These are phyloP conservation scores for Phytopythium kandeliae DNA, from an alignment of 352 stramenopile species.

Conservation along the genomic window DNA sequence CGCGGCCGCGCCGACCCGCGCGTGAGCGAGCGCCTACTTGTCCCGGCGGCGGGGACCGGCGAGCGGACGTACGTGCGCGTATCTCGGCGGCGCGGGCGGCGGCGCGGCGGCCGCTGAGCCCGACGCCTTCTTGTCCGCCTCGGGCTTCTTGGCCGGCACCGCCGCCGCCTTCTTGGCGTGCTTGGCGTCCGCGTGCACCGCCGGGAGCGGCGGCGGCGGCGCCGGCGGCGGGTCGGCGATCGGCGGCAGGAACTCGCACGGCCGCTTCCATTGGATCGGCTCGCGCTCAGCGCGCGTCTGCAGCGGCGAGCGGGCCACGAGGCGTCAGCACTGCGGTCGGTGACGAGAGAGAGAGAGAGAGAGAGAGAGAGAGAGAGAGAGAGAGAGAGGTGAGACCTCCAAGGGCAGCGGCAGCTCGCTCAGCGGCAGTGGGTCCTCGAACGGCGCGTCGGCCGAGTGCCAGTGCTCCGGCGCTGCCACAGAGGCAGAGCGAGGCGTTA, in stretches of 20 bases:
- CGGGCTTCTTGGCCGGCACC: slow-evolving; percentile 30
- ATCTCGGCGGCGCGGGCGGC: slow-evolving; percentile 19
- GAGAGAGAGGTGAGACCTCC: too few species aligned
- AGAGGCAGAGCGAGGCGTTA: neutral
- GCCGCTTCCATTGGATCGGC: slow-evolving; percentile 54
- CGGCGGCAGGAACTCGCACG: slow-evolving; percentile 44
- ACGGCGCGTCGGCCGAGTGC: slow-evolving; percentile 32
- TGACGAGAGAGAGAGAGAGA: too few species aligned
- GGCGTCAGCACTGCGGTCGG: neutral
- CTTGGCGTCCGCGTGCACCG: slow-evolving; percentile 21
- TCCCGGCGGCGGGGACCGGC: too few species aligned
- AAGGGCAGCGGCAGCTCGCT: slow-evolving; percentile 20
- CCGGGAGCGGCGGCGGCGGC: slow-evolving; percentile 9
- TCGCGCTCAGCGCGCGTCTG: slow-evolving; percentile 1
- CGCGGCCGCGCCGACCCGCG: too few species aligned
- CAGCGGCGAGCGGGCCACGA: too few species aligned
- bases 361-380: too few species aligned
- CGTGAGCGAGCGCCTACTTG: too few species aligned
- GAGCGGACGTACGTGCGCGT: slow-evolving; percentile 52
- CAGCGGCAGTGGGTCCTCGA: slow-evolving; percentile 30
- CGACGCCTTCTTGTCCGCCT: slow-evolving; percentile 20
- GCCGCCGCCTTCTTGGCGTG: slow-evolving; percentile 24
- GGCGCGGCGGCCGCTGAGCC: neutral
- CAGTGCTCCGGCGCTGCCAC: slow-evolving; percentile 40
- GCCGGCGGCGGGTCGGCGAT: slow-evolving; percentile 27